Evolutionary conservation across 768 basidiomycete genomes (phyloP), one percentile per base, ranked within the genome.

Genomic region (Amanita molliuscula): DNA sequence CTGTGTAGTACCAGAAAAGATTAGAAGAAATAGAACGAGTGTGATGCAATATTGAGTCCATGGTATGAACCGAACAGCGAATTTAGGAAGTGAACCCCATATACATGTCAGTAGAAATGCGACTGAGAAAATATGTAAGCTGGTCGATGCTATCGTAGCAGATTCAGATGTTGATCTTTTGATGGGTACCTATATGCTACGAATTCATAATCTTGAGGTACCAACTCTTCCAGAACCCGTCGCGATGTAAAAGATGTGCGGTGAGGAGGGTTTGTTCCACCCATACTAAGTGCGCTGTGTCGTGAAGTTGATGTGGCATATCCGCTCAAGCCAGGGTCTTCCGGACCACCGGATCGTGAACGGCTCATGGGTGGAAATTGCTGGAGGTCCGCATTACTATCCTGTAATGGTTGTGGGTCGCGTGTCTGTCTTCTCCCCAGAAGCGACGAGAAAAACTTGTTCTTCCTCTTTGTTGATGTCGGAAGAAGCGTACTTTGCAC

Each of bases 141-240:
- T 20, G 13, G 34, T 15, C n/a, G 16, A 38, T 25, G 21, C 47
- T 48, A 48, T n/a, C 36, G 77, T 50, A 84, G 58, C 36, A 86
- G 69, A 60, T 82, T 81, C 54, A 84, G 58, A 34, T 75, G 78
- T 56, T 86, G 82, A 56, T 85, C 82, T 54, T 73, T 77, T 11
- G 88, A 89, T 6, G 89, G 89, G 63, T 92, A 92, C 35, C 88
- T 79, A 62, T 91, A 90, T 3, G 88, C 86, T 53, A 91, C 81
- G 59, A 92, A 91, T 15, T 90, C 85, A 3, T 77, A 65, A 61
- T 89, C 88, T 64, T 87, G 89, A n/a, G 82, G 75, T n/a, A 92
- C 86, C 18, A 88, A 72, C 56, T 83, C 79, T 57, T 87, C 85
- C 48, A 88, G 71, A 42, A 79, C 79, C 68, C 81, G 88, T 50